Conservation (phyloP, 192 early-diverging fungal species). For the Helicostylum pulchrum region DNA sequence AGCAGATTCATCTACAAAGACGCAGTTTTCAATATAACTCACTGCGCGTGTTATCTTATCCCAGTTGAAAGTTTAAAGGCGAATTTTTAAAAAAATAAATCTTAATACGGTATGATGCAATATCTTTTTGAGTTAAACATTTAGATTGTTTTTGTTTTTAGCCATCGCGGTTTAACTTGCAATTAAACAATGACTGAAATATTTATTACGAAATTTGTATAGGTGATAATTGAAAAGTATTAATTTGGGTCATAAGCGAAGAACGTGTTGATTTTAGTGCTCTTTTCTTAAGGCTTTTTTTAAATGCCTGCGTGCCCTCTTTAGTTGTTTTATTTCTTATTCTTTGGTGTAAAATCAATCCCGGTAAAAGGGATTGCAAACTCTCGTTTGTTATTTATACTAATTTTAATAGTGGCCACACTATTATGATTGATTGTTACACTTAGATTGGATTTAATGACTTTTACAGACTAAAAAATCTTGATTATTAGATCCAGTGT, state of each 20-base stretch:
- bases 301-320: neutral
- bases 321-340: constrained; percentile 6
- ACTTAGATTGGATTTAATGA: too few species aligned
- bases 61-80: constrained; percentile 5
- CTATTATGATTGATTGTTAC: too few species aligned
- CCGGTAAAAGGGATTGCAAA: too few species aligned
- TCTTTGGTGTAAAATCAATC: too few species aligned
- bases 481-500: too few species aligned
- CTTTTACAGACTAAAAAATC: too few species aligned
- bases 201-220: constrained; percentile 2
- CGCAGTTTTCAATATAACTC: constrained; percentile 14
- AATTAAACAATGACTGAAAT: neutral
- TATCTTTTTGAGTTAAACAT: constrained; percentile 4
- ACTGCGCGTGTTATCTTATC: constrained; percentile 4
- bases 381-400: too few species aligned
- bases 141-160: constrained; percentile 2
- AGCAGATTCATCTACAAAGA: constrained; percentile 33
- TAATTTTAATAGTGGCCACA: too few species aligned
- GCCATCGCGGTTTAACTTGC: constrained; percentile 3
- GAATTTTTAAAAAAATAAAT: constrained; percentile 5
- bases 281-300: constrained; percentile 10
- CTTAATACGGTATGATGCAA: constrained; percentile 1
- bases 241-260: constrained; percentile 1
- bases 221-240: constrained; percentile 1
- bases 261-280: constrained; percentile 3